phyloP scores from a whole-genome alignment of 192 early-diverging fungal species.

The Coemansia sp. region DNA sequence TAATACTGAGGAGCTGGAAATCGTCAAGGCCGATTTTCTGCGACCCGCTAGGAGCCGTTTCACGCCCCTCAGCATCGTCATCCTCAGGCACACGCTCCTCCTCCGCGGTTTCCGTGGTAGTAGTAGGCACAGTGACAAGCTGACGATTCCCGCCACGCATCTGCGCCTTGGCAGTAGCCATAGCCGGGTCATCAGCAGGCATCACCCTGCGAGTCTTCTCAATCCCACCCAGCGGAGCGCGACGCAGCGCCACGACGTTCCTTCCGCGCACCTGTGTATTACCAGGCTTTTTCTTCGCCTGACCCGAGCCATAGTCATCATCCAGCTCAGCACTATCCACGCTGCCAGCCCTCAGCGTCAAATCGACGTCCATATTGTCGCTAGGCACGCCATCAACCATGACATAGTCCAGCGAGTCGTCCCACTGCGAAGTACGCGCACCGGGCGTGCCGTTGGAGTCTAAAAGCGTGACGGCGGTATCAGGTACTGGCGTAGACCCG shows the following conservation, averaged over 20 bases:
- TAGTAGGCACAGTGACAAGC: not conserved
- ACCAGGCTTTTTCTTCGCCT: not conserved
- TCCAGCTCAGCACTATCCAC: constrained; percentile 33
- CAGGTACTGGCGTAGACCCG: constrained; percentile 14
- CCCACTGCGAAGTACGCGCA: not conserved
- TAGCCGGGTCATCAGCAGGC: constrained; percentile 29
- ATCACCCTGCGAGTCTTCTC: constrained; percentile 32
- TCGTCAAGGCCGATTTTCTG: constrained; percentile 45
- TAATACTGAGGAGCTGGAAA: constrained; percentile 73
- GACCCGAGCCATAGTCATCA: not conserved
- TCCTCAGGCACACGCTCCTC: not conserved
- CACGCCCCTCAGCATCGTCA: not conserved
- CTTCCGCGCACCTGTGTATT: constrained; percentile 35
- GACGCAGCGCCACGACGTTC: constrained; percentile 34
- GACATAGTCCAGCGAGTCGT: constrained; percentile 38
- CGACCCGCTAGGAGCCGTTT: not conserved
- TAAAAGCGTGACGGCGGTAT: constrained; percentile 35
- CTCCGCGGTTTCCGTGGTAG: not conserved
- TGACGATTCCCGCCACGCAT: constrained; percentile 23
- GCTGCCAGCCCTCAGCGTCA: constrained; percentile 37
- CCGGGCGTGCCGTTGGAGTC: not conserved
- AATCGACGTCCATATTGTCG: constrained; percentile 32
- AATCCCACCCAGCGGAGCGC: constrained; percentile 38
- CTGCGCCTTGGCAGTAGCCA: constrained; percentile 47
- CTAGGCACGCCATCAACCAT: constrained; percentile 42